Percentiles rank a stretch among this genome's conserved stretches.
Evolutionary conservation across 768 basidiomycete genomes (phyloP).

Genomic region (Hemileccinum impolitum): DNA sequence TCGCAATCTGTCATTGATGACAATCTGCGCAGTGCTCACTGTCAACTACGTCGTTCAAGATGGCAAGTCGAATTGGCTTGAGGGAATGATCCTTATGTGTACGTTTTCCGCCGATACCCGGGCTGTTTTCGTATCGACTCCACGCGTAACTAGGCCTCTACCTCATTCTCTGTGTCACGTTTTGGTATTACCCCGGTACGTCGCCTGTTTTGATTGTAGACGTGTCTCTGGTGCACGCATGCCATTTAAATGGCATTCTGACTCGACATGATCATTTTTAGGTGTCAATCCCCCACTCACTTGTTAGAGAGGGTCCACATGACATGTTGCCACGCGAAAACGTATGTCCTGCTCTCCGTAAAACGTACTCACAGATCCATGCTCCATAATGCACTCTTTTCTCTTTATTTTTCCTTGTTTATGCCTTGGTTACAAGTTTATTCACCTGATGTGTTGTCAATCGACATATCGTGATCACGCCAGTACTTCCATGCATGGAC

Average conservation of each 20-base stretch:
- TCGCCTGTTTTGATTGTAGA: neutral
- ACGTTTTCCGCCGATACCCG: constrained; percentile 10
- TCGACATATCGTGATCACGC: constrained; percentile 20
- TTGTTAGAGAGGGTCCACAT: too few relatives aligned
- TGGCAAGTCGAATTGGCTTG: constrained; percentile 91
- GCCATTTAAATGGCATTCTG: neutral
- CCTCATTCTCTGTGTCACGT: constrained; percentile 51
- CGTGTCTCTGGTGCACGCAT: neutral
- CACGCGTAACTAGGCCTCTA: constrained; percentile 42
- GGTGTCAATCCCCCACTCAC: neutral
- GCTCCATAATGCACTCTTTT: neutral
- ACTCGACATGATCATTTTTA: constrained; percentile 2
- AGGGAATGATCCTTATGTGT: constrained; percentile 79
- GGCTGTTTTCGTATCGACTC: neutral
- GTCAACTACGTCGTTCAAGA: constrained; percentile 86
- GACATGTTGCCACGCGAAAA: too few relatives aligned
- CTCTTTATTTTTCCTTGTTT: neutral
- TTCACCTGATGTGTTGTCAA: neutral
- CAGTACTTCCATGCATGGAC: neutral
- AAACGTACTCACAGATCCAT: neutral
- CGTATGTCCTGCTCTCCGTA: too few relatives aligned
- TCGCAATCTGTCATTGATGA: neutral
- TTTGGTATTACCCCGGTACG: constrained; percentile 52
- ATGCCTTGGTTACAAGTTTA: neutral
- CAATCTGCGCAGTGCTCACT: constrained; percentile 57